These are phyloP conservation scores for Thielaviopsis euricoi DNA, from an alignment of 2,329 filamentous ascomycete species.

Conservation along the genomic window DNA sequence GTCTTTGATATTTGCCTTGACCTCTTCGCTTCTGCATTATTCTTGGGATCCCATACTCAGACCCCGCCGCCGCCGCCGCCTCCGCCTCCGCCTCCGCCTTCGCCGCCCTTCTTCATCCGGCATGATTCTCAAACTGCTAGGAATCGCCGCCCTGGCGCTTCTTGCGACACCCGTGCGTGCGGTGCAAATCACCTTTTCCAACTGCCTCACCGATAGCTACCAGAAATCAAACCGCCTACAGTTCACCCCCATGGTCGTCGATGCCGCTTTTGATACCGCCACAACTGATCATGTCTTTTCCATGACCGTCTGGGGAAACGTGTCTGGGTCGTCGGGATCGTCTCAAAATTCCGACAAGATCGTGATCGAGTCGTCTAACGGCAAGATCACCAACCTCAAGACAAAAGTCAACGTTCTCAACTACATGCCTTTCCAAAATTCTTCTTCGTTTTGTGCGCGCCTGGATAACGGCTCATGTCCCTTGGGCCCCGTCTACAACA, in stretches of 20 bases:
- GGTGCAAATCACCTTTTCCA: conserved; percentile 61
- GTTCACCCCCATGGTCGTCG: conserved; percentile 60
- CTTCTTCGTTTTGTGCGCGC: conserved; percentile 49
- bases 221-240: conserved; percentile 50
- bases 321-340: conserved; percentile 52
- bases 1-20: too few relatives aligned
- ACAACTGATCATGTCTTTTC: conserved; percentile 48
- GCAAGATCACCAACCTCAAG: conserved; percentile 53
- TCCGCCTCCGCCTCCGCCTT: neutral
- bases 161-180: conserved; percentile 33
- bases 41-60: neutral
- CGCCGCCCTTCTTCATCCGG: conserved; percentile 8
- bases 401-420: conserved; percentile 57
- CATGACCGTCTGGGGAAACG: conserved; percentile 79
- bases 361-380: conserved; percentile 29
- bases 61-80: neutral
- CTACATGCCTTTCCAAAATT: conserved; percentile 49
- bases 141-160: conserved; percentile 16
- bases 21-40: too few relatives aligned
- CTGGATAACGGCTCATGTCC: conserved; percentile 53
- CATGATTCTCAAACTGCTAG: conserved; percentile 18
- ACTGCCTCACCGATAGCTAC: conserved; percentile 55
- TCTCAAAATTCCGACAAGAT: conserved; percentile 61
- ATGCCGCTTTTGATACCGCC: conserved; percentile 53
- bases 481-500: conserved; percentile 52